Percentiles rank a stretch among this genome's conserved stretches.
These are phyloP conservation scores for Populus hybrid DNA, from an alignment of 441 rosid species.

Conservation along the genomic window DNA sequence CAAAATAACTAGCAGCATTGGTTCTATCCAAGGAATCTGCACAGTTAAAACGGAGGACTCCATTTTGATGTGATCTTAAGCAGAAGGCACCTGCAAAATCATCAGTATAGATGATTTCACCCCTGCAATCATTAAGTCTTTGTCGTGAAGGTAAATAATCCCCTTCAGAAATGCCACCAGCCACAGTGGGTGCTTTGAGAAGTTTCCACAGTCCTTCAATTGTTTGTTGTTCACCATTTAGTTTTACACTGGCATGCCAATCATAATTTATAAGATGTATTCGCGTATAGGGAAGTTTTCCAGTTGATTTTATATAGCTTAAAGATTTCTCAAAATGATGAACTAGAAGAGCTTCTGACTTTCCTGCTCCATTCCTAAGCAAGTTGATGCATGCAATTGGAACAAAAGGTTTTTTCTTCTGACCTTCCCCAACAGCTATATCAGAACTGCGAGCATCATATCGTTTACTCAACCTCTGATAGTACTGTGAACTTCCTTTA, in stretches of 20 bases:
- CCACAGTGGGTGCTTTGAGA: slow-evolving; percentile 68
- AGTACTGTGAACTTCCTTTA: slow-evolving; percentile 86
- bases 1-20: slow-evolving; percentile 78
- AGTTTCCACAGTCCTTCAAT: slow-evolving; percentile 89
- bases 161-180: slow-evolving; percentile 86
- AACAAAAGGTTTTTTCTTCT: slow-evolving; percentile 68
- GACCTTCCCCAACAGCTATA: slow-evolving; percentile 53
- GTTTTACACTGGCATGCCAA: slow-evolving; percentile 85
- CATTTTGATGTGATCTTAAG: slow-evolving; percentile 93
- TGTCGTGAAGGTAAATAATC: slow-evolving; percentile 81
- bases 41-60: slow-evolving; percentile 91
- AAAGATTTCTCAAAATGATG: slow-evolving; percentile 90
- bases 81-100: slow-evolving; percentile 74
- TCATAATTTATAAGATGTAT: slow-evolving; percentile 79
- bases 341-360: slow-evolving; percentile 87
- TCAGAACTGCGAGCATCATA: slow-evolving; percentile 75
- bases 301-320: slow-evolving; percentile 62
- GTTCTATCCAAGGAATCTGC: slow-evolving; percentile 99
- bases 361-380: slow-evolving; percentile 87
- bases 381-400: slow-evolving; percentile 85
- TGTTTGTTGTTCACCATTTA: slow-evolving; percentile 87
- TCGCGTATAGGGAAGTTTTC: slow-evolving; percentile 70
- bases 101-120: background rate
- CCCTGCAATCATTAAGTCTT: slow-evolving; percentile 38
- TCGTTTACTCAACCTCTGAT: slow-evolving; percentile 79